Percentiles rank a stretch among this genome's conserved stretches.
Evolutionary conservation across 2,329 filamentous ascomycete genomes (phyloP).

Genomic region (Pseudocercospora ulei): DNA sequence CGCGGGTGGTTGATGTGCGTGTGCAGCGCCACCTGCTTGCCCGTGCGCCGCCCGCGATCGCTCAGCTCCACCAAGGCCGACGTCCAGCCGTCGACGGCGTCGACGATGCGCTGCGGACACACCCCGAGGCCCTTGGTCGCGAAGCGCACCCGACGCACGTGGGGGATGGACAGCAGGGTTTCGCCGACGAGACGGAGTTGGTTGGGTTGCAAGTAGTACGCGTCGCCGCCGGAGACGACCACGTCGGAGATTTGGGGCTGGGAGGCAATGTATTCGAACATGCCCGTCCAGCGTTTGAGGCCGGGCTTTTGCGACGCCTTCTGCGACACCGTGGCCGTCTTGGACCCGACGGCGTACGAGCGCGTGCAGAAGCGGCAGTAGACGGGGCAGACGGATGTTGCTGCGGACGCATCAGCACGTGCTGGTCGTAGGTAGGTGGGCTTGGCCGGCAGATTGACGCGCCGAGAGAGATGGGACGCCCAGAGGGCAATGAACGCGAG

Average conservation of each 20-base stretch:
- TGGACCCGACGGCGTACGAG: constrained; percentile 49
- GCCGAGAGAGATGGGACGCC: constrained; percentile 17
- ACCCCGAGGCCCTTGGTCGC: constrained; percentile 55
- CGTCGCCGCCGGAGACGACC: constrained; percentile 55
- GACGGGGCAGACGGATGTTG: constrained; percentile 52
- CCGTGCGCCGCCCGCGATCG: constrained; percentile 43
- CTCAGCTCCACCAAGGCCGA: constrained; percentile 46
- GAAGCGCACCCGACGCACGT: constrained; percentile 52
- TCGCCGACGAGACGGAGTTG: constrained; percentile 48
- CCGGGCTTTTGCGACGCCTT: constrained; percentile 27
- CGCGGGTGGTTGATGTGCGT: constrained; percentile 57
- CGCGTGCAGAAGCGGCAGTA: constrained; percentile 56
- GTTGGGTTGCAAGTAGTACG: constrained; percentile 49
- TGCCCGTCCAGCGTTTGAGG: constrained; percentile 47
- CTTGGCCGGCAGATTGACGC: constrained; percentile 1
- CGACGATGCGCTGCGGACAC: constrained; percentile 48
- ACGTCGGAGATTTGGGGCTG: constrained; percentile 48
- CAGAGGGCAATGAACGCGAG: no score
- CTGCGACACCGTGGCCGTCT: constrained; percentile 46
- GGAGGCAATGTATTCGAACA: constrained; percentile 49
- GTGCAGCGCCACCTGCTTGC: constrained; percentile 54
- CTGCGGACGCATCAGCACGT: constrained; percentile 34
- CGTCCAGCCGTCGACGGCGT: constrained; percentile 47
- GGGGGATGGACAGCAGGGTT: constrained; percentile 48
- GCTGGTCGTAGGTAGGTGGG: background rate